Evolutionary conservation across 106 monocot genomes (phyloP), one percentile per base, ranked within the genome.

Genomic region (Platanthera zijinensis): DNA sequence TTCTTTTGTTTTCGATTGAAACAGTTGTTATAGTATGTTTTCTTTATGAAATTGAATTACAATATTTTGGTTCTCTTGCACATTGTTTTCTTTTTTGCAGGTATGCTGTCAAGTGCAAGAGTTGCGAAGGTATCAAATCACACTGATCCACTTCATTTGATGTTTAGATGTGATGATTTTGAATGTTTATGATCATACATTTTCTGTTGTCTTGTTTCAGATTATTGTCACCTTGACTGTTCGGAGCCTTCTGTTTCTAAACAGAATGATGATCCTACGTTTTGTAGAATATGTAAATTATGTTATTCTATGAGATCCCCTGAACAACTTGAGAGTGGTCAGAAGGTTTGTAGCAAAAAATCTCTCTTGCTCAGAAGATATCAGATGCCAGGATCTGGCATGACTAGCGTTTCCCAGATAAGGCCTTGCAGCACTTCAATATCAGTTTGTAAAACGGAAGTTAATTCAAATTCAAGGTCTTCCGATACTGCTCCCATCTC

Each of bases 201-300:
- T 45, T 47, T 70, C 72, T 53, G 39, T 80, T 53, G 56, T 11
- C 18, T 82, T 22, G 52, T 74, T 46, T 74, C 80, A 96, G 96
- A 87, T 83, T 83, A 85, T 69, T 89, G 85, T 82, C 96, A 96
- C 76, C 84, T 81, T 77, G 76, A 82, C 47, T 96, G 92, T 72
- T 77, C 84, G 51, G 45, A 75, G 19, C 22, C 77, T 75, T 87
- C 82, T 13, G 45, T 39, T 74, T 51, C 10, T 51, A 45, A 51
- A 56, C 76, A 77, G 73, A 71, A 74, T 50, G 74, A 67, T 73
- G 78, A 51, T 74, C 17, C 75, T 50, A 69, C 74, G 13, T 52
- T 75, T 73, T 52, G 46, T 66, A 77, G 75, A 32, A 85, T 77
- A 39, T 95, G 95, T 69, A 90, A 85, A 14, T 67, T 14, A 77